Evolutionary conservation across 140 eudicot genomes (phyloP).

Genomic region (Stevia rebaudiana): DNA sequence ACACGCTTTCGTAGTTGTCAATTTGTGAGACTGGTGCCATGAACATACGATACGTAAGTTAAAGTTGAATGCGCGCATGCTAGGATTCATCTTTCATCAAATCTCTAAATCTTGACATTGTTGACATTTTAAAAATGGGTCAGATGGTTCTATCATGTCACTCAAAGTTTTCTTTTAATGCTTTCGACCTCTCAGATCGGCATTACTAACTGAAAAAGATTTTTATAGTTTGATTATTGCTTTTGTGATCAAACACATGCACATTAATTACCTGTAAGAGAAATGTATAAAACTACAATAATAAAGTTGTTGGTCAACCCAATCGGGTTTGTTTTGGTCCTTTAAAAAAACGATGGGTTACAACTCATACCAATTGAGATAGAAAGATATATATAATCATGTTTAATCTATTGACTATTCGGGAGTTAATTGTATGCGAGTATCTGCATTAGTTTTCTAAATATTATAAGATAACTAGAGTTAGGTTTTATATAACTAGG

Average conservation of each 20-base stretch:
- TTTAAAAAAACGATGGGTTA: background rate
- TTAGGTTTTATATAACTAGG: too few species aligned
- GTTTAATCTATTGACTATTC: too few species aligned
- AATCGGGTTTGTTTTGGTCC: background rate
- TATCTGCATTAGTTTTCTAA: too few species aligned
- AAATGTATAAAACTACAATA: background rate
- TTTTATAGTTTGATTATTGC: background rate
- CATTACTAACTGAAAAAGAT: too few species aligned
- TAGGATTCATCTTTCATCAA: background rate
- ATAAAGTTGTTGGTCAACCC: too few species aligned
- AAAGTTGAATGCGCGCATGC: conserved; percentile 17
- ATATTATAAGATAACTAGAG: too few species aligned
- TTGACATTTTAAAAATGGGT: background rate
- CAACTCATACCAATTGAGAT: too few species aligned
- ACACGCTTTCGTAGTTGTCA: conserved; percentile 16
- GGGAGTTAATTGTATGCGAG: too few species aligned
- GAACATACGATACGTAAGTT: conserved; percentile 2
- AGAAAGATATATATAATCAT: too few species aligned
- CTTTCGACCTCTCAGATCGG: background rate
- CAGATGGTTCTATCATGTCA: background rate
- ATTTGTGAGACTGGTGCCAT: conserved; percentile 3
- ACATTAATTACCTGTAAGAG: background rate
- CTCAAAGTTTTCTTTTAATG: background rate
- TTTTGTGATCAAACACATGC: background rate
- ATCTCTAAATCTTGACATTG: background rate